These are phyloP conservation scores for Verticillium dahliae DNA, from an alignment of 2,329 filamentous ascomycete species.

Conservation along the genomic window DNA sequence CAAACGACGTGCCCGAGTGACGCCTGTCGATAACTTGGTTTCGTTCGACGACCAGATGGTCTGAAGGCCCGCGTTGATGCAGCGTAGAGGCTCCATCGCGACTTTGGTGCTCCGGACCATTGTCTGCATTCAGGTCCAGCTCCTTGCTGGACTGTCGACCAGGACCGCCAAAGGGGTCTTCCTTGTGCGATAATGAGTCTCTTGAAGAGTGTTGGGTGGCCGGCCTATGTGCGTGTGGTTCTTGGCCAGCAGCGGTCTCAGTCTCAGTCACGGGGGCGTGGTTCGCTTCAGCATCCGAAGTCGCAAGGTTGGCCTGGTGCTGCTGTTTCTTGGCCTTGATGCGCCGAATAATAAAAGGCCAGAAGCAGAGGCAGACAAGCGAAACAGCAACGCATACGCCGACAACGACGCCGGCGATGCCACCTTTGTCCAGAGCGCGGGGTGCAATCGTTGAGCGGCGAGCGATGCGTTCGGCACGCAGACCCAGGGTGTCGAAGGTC, in stretches of 20 bases:
- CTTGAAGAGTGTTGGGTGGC: constrained; percentile 26
- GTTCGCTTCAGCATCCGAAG: constrained; percentile 9
- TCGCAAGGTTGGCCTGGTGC: not conserved
- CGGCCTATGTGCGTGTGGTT: constrained; percentile 3
- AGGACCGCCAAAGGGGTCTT: constrained; percentile 19
- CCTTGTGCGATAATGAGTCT: constrained; percentile 26
- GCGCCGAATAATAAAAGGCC: constrained; percentile 28
- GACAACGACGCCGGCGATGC: constrained; percentile 29
- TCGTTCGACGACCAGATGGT: constrained; percentile 1
- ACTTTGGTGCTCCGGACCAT: constrained; percentile 2
- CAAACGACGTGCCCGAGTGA: constrained; percentile 7
- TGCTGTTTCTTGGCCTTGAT: constrained; percentile 20
- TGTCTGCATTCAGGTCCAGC: not conserved
- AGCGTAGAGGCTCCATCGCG: constrained; percentile 1
- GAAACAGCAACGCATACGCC: constrained; percentile 25
- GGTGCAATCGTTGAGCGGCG: constrained; percentile 19
- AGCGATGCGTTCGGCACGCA: not conserved
- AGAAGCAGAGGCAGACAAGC: constrained; percentile 29
- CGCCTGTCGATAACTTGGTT: constrained; percentile 4
- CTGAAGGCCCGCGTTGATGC: constrained; percentile 6
- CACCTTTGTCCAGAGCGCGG: constrained; percentile 22
- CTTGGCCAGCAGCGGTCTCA: constrained; percentile 8
- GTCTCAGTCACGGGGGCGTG: constrained; percentile 4
- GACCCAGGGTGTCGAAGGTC: not conserved
- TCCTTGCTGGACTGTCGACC: constrained; percentile 18